Conservation (phyloP, 805 yeast genomes). For the Peterozyma xylosa region DNA sequence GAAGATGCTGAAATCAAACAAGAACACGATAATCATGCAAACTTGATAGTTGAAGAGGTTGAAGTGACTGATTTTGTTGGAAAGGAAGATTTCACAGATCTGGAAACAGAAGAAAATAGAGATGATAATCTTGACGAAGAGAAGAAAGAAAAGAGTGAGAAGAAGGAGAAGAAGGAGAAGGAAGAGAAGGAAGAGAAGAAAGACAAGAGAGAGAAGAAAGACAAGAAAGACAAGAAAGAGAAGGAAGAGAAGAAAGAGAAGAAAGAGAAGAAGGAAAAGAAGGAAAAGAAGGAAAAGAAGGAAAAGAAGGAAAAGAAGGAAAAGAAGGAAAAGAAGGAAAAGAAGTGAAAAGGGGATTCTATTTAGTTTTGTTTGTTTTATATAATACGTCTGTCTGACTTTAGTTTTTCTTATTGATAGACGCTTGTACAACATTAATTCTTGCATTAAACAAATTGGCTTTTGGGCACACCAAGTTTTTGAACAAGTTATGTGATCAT, state of each 20-base stretch:
- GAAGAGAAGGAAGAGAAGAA: constrained; percentile 9
- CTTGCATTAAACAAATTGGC: too few relatives aligned
- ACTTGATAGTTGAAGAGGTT: constrained; percentile 33
- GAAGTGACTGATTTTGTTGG: constrained; percentile 29
- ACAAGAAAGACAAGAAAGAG: constrained; percentile 12
- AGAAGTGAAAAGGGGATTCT: constrained; percentile 6
- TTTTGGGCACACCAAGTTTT: too few relatives aligned
- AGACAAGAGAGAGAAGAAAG: constrained; percentile 12
- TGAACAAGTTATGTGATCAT: too few relatives aligned
- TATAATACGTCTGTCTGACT: too few relatives aligned
- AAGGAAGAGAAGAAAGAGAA: constrained; percentile 10
- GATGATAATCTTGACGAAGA: constrained; percentile 2
- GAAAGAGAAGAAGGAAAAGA: constrained; percentile 9
- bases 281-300: constrained; percentile 7
- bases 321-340: constrained; percentile 8
- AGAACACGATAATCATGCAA: constrained; percentile 9
- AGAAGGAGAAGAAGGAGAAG: constrained; percentile 7
- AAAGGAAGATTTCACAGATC: constrained; percentile 18
- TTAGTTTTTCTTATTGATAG: too few relatives aligned
- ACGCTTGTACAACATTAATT: too few relatives aligned
- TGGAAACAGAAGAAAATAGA: constrained; percentile 7
- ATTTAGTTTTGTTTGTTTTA: too few relatives aligned
- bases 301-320: constrained; percentile 7
- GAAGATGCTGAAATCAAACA: constrained; percentile 7
- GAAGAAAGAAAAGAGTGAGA: constrained; percentile 6